Base-by-base conservation (phyloP, 2,329 filamentous ascomycete species). In the Alternaria sp. region DNA sequence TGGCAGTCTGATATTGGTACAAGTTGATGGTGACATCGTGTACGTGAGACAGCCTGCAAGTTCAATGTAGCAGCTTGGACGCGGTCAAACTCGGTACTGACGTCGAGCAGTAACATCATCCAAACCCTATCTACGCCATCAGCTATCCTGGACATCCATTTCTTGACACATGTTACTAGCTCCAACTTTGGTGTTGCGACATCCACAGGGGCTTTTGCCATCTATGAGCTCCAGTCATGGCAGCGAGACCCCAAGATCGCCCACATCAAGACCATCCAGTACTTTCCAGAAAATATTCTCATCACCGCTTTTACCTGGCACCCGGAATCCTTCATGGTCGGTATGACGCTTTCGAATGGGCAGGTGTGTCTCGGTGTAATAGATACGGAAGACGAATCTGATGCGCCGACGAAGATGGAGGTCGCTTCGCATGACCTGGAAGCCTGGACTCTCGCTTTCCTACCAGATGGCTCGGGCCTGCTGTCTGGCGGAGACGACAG, bases 81-180 rank as follows among this genome's bases (percentile, higher is more conserved):
- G 1, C 2, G 2, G n/a, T 22, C 20, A 22, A 22, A n/a, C 7
- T 7, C 36, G n/a, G 34, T 47, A 44, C 58, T 61, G n/a, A 57
- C 54, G 8, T 8, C 7, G 4, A 43, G 12, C 59, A 72, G 70
- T 57, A 55, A 71, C 20, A 68, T 85, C 57, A 71, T 89, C 5
- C 87, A 92, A 72, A 89, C 85, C 1, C 64, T 89, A 5, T 71
- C 81, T 5, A 88, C 91, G 22, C 85, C 88, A 4, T 92, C 89
- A 53, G 94, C 92, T 6, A 85, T 97, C 28, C 85, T 97, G 54
- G 94, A 97, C 75, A 82, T 97, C 30, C 92, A 94, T 68, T 98
- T 97, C 76, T 87, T 89, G 61, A 59, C 59, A 14, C 62, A 65
- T 16, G 64, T 70, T 4, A 87, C 86, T 1, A 73, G 52, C 78